Evolutionary conservation across 164 flowering plant species (phyloP).

Genomic region (Sextonia rubra): DNA sequence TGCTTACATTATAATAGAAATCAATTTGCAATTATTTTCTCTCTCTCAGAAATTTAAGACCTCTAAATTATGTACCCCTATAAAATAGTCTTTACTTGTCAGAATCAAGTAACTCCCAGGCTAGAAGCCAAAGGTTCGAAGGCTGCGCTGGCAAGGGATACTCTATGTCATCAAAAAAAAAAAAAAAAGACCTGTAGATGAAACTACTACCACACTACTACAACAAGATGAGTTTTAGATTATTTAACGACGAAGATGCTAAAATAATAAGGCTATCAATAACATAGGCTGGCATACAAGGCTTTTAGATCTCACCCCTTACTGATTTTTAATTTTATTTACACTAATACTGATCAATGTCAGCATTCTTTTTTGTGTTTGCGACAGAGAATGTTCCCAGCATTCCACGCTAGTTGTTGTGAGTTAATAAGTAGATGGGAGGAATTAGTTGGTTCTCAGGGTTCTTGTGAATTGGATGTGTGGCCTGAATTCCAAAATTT

Average conservation of each 20-base stretch:
- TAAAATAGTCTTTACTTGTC: no score
- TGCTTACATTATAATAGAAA: no score
- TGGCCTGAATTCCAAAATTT: constrained; percentile 21
- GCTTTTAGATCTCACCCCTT: neutral
- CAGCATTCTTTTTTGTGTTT: neutral
- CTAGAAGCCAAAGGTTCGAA: no score
- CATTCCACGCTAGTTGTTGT: constrained; percentile 12
- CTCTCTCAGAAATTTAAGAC: no score
- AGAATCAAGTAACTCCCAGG: no score
- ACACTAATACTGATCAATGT: neutral
- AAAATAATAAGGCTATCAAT: neutral
- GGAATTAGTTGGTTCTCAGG: constrained; percentile 5
- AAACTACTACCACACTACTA: no score
- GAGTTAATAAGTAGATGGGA: constrained; percentile 22
- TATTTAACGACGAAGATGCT: neutral
- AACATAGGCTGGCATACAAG: neutral
- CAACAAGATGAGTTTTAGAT: neutral
- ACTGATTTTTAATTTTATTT: neutral
- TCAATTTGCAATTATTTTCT: neutral
- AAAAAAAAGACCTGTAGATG: no score
- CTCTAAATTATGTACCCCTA: no score
- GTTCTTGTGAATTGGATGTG: constrained; percentile 25
- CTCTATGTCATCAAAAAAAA: no score
- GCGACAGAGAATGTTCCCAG: constrained; percentile 28
- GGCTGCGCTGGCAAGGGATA: no score